Conservation (phyloP, 2,329 filamentous ascomycete species). For the Thielaviopsis musarum region DNA sequence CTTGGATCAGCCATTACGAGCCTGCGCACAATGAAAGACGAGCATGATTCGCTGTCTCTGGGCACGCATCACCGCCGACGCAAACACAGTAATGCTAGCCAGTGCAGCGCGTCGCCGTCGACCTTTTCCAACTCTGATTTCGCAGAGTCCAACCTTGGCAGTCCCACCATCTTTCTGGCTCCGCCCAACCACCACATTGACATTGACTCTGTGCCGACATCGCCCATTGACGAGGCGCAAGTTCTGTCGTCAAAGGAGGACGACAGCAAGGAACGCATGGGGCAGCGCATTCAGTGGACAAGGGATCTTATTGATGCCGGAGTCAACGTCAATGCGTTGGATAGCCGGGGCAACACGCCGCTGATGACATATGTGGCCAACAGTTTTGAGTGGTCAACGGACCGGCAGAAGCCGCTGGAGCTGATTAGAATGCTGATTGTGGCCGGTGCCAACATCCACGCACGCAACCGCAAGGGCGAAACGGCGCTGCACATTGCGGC, state of each 20-base stretch:
- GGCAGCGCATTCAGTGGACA: constrained; percentile 17
- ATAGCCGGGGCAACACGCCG: constrained; percentile 33
- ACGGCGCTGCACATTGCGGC: constrained; percentile 38
- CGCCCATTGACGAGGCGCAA: constrained; percentile 14
- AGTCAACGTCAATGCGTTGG: constrained; percentile 36
- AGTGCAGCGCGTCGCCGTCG: not conserved
- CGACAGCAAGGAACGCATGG: constrained; percentile 15
- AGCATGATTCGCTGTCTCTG: not conserved
- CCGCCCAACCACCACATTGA: constrained; percentile 16
- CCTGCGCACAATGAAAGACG: constrained; percentile 16
- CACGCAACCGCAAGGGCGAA: constrained; percentile 36
- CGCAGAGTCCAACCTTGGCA: not conserved
- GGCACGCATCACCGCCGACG: constrained; percentile 19
- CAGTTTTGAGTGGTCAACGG: constrained; percentile 33
- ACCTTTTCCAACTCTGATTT: constrained; percentile 3
- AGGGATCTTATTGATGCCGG: constrained; percentile 20
- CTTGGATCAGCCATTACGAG: constrained; percentile 37
- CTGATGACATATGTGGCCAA: constrained; percentile 38
- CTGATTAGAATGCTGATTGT: constrained; percentile 29
- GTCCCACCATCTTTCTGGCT: constrained; percentile 12
- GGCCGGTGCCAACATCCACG: constrained; percentile 28
- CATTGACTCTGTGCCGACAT: not conserved
- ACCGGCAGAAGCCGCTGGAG: constrained; percentile 20
- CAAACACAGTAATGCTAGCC: constrained; percentile 20
- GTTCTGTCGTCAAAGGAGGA: constrained; percentile 5